A percentile compares a stretch with the other conserved stretches of the same genome.
Evolutionary conservation across 139 green algal species (phyloP).

Genomic region (Auxenochlorella pyrenoidosa): DNA sequence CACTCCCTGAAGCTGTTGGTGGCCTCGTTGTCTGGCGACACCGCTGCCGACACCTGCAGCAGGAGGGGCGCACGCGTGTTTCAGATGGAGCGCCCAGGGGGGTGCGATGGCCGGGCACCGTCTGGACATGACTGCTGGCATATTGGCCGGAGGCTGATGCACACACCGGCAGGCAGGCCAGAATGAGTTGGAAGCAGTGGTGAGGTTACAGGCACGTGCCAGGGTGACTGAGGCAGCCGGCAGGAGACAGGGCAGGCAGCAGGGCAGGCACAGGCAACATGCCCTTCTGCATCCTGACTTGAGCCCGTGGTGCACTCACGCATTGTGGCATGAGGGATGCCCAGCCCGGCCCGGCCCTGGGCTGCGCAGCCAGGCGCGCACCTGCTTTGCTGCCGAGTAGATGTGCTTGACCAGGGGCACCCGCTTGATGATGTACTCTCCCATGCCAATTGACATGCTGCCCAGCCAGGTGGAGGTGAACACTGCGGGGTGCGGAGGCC

Average conservation of each 20-base stretch:
- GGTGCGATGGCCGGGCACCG: no score
- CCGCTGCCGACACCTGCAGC: slow-evolving; percentile 65
- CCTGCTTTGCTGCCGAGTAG: slow-evolving; percentile 95
- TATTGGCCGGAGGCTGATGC: neutral
- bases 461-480: slow-evolving; percentile 89
- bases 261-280: no score
- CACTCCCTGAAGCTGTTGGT: slow-evolving; percentile 90
- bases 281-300: no score
- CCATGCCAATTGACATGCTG: slow-evolving; percentile 75
- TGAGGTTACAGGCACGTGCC: no score
- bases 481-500: slow-evolving; percentile 27
- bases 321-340: no score
- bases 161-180: no score
- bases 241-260: neutral
- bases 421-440: slow-evolving; percentile 93
- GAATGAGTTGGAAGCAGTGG: no score
- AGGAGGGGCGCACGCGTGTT: no score
- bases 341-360: no score
- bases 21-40: slow-evolving; percentile 82
- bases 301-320: no score
- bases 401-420: slow-evolving; percentile 95
- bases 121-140: neutral
- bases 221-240: neutral
- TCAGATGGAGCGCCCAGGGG: no score
- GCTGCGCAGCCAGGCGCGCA: neutral